Base-by-base conservation (phyloP, 495 filamentous ascomycete genomes). In the Trichocladium uniseriatum region DNA sequence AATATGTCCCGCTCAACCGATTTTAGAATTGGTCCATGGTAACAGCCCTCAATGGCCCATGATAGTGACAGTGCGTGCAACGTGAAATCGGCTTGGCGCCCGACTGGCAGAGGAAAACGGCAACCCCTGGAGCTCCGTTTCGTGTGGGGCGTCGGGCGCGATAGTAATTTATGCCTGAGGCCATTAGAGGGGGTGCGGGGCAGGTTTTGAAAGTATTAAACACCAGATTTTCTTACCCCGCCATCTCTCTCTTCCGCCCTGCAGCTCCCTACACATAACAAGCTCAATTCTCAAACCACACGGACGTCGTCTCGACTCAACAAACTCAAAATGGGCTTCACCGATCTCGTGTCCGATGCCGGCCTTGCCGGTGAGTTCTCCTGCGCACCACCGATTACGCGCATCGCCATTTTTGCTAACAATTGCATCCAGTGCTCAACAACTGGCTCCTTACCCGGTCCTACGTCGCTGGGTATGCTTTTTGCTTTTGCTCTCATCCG, bases 381-480 rank as follows among this genome's bases (percentile, higher is more conserved):
- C 6, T 22, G 11, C 8, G 35, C 21, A 20, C 48, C 11, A 11
- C 24, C 20, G 31, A 15, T 40, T 13, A 14, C 13, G 3, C 13
- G 34, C 38, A 28, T 7, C 29, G 20, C 18, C 11, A 41, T 10
- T 40, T 7, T 11, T 35, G 32, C 52, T 39, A 40, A 49, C 36
- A 19, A 22, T 6, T 18, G 19, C 22, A 10, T 24, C 22, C 70
- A 95, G 90, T 92, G 66, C 84, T 95, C 65, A 86, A 96, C 80
- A 82, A 79, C 77, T 97, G 80, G 83, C 75, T 95, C 64, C 80
- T 80, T 56, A 88, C 85, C 59, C 83, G 90, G 60, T 92, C 86
- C 73, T 98, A 98, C 78, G 81, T 98, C 62, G 77, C 83, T 72
- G 90, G 89, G 89, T 95, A 84, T 60, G 75, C 21, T 54, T 48